Evolutionary conservation across 2,329 filamentous ascomycete species (phyloP).

Genomic region (Epichloe elymi): DNA sequence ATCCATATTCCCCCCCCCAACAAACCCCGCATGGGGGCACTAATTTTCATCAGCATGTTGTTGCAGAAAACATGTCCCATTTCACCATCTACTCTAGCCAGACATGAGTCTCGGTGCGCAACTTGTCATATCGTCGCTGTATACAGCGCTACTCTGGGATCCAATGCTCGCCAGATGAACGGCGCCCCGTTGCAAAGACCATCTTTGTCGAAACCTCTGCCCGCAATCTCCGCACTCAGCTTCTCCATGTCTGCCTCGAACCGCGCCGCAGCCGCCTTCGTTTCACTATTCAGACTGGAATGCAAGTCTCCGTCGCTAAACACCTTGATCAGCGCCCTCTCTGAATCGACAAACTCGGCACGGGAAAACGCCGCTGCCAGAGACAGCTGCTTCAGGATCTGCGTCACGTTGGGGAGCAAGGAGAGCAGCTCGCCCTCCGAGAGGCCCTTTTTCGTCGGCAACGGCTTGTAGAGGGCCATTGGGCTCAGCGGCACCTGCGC

Average conservation of each 20-base stretch:
- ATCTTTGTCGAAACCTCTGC: conserved; percentile 25
- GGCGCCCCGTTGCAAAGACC: conserved; percentile 34
- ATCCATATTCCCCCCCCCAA: too few species aligned
- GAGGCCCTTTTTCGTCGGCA: conserved; percentile 27
- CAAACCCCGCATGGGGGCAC: too few species aligned
- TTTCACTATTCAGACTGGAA: conserved; percentile 17
- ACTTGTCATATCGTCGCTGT: neutral
- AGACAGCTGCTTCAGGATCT: conserved; percentile 23
- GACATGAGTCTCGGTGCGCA: neutral
- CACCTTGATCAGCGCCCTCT: conserved; percentile 26
- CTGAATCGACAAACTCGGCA: conserved; percentile 21
- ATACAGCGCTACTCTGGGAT: conserved; percentile 6
- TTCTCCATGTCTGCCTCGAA: conserved; percentile 24
- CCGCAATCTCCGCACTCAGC: conserved; percentile 24
- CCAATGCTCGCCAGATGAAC: conserved; percentile 25
- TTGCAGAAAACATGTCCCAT: too few species aligned
- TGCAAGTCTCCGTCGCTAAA: conserved; percentile 25
- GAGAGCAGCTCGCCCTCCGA: conserved; percentile 16
- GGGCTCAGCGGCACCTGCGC: conserved; percentile 29
- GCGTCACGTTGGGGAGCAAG: conserved; percentile 20
- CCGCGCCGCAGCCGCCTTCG: conserved; percentile 17
- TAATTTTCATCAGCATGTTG: too few species aligned
- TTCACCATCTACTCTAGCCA: neutral
- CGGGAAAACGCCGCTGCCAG: conserved; percentile 27
- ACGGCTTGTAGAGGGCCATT: conserved; percentile 23